Evolutionary conservation across 2,329 filamentous ascomycete genomes (phyloP).

Genomic region (Thielaviopsis ethacetica): DNA sequence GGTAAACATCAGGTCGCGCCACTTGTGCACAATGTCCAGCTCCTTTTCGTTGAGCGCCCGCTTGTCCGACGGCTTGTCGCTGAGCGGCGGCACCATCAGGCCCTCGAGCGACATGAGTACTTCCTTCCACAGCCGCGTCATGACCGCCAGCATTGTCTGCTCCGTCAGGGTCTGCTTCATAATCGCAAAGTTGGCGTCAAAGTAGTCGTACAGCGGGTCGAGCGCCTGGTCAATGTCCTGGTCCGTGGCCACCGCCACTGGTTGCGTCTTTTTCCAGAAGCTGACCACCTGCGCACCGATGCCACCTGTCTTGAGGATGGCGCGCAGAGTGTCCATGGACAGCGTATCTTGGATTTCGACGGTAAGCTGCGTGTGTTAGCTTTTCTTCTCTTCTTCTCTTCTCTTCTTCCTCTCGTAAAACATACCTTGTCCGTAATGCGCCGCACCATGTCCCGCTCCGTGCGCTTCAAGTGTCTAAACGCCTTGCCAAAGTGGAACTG

Average conservation of each 20-base stretch:
- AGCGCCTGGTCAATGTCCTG: conserved; percentile 67
- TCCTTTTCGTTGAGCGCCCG: conserved; percentile 72
- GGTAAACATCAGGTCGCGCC: conserved; percentile 76
- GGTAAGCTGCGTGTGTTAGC: conserved; percentile 44
- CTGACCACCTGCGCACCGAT: conserved; percentile 58
- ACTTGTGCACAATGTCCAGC: conserved; percentile 86
- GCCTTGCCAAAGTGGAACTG: conserved; percentile 97
- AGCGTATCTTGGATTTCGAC: conserved; percentile 83
- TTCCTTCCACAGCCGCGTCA: conserved; percentile 97
- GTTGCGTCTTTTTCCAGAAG: conserved; percentile 44
- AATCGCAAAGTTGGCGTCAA: conserved; percentile 96
- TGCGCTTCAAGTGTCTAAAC: conserved; percentile 86
- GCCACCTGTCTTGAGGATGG: conserved; percentile 53
- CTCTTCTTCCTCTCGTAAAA: not conserved
- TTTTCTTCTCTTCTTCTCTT: not conserved
- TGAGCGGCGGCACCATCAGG: conserved; percentile 80
- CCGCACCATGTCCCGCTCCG: conserved; percentile 93
- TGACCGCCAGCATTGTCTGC: conserved; percentile 94
- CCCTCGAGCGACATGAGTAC: conserved; percentile 82
- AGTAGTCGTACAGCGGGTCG: conserved; percentile 77
- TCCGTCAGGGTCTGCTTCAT: conserved; percentile 95
- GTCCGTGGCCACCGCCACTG: conserved; percentile 42
- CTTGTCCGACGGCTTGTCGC: conserved; percentile 83
- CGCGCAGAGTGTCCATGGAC: conserved; percentile 63
- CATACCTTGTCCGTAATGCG: conserved; percentile 93